These are phyloP conservation scores for Leishmania guyanensis DNA, from an alignment of 208 protist genomes.

Conservation along the genomic window DNA sequence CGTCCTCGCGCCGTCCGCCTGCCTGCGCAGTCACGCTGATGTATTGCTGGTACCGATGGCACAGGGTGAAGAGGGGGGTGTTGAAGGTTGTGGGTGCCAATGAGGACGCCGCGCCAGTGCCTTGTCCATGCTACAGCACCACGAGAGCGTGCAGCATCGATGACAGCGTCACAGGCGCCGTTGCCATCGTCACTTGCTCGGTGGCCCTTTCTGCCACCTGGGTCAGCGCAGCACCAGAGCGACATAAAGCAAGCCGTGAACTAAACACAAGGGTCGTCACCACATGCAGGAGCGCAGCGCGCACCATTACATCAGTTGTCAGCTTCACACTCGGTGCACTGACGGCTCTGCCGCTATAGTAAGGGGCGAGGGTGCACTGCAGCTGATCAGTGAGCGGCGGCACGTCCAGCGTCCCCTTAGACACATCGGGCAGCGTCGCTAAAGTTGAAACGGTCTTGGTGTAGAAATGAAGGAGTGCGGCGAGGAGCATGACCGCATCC, in stretches of 20 bases:
- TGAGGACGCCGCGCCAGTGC: not conserved
- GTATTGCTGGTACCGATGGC: slow-evolving; percentile 14
- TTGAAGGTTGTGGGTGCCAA: not conserved
- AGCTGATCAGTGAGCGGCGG: slow-evolving; percentile 3
- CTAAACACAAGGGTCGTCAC: not conserved
- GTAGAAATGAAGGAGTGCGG: slow-evolving; percentile 4
- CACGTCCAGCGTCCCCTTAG: not conserved
- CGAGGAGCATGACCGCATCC: slow-evolving; percentile 10
- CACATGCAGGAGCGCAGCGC: slow-evolving; percentile 16
- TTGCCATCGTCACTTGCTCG: not conserved
- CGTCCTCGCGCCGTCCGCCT: not conserved
- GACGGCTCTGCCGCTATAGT: not conserved
- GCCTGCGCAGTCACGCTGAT: not conserved
- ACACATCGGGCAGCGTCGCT: not conserved
- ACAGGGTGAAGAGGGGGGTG: slow-evolving; percentile 6
- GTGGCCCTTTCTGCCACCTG: not conserved
- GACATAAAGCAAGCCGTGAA: not conserved
- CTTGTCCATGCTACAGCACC: not conserved
- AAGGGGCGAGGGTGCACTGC: not conserved
- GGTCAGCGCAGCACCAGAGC: not conserved
- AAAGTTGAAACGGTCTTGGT: not conserved
- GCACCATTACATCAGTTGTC: not conserved
- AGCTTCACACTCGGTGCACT: not conserved
- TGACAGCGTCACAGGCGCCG: not conserved
- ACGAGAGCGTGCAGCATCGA: slow-evolving; percentile 7